phyloP scores from a whole-genome alignment of 73 alveolate species.

The Blepharisma stoltei region DNA sequence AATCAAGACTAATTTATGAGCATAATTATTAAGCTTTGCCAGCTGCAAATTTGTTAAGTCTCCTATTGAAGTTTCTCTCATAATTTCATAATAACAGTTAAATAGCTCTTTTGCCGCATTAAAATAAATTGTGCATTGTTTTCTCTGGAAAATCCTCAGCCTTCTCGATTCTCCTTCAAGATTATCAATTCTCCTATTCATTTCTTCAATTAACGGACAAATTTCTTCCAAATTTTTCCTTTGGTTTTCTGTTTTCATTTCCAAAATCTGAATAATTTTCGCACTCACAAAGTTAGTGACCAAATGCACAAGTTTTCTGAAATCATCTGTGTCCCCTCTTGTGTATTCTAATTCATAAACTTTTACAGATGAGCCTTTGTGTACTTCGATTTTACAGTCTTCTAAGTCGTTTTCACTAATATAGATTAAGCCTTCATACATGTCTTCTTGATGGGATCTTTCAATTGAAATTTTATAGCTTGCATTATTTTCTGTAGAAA shows the following conservation, averaged over 20 bases:
- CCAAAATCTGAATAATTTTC: constrained; percentile 10
- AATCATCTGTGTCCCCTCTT: background rate
- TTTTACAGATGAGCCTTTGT: background rate
- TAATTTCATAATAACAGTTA: background rate
- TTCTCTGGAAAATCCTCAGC: background rate
- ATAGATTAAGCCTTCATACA: background rate
- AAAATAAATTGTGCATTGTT: background rate
- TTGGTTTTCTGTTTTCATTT: background rate
- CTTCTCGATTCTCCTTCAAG: background rate
- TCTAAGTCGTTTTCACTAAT: constrained; percentile 23
- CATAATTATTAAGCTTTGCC: constrained; percentile 2
- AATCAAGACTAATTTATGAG: background rate
- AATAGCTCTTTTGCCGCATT: constrained; percentile 18
- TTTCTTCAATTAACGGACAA: constrained; percentile 20
- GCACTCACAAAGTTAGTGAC: constrained; percentile 19
- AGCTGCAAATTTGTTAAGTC: constrained; percentile 1
- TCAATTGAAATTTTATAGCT: background rate
- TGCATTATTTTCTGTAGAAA: background rate
- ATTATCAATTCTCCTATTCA: constrained; percentile 19
- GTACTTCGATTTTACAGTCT: constrained; percentile 24
- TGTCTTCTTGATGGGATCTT: background rate
- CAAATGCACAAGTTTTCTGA: background rate
- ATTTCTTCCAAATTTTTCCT: constrained; percentile 1
- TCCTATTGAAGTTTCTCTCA: constrained; percentile 21
- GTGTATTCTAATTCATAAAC: background rate